Percentiles rank a stretch among this genome's conserved stretches.
phyloP scores from a whole-genome alignment of 2,329 filamentous ascomycete genomes.

The Dactylellina parvicollis region DNA sequence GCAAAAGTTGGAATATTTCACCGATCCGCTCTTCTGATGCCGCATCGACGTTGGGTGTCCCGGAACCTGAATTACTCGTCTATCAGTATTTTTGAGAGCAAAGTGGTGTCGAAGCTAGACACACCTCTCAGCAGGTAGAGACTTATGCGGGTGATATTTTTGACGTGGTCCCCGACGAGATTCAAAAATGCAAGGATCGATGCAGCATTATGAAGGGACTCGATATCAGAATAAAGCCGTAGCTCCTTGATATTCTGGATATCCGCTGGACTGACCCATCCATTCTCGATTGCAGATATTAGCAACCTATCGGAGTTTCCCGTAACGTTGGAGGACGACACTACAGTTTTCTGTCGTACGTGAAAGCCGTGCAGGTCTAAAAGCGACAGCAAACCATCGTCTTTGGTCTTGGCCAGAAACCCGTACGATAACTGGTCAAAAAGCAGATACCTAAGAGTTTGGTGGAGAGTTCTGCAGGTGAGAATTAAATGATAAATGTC shows the following conservation, averaged over 20 bases:
- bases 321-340: background rate
- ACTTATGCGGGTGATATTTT: constrained; percentile 14
- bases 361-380: constrained; percentile 36
- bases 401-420: constrained; percentile 11
- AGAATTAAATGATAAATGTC: constrained; percentile 36
- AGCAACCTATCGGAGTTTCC: constrained; percentile 6
- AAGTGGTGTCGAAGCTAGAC: background rate
- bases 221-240: constrained; percentile 38
- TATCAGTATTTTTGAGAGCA: background rate
- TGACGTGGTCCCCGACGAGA: constrained; percentile 3
- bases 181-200: constrained; percentile 32
- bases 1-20: constrained; percentile 29
- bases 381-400: constrained; percentile 7
- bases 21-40: constrained; percentile 15
- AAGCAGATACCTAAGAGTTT: constrained; percentile 27
- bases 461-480: constrained; percentile 18
- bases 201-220: constrained; percentile 4
- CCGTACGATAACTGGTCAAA: constrained; percentile 33
- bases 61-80: constrained; percentile 7
- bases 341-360: constrained; percentile 4
- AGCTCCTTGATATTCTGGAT: constrained; percentile 23
- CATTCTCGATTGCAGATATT: constrained; percentile 16
- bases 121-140: constrained; percentile 33
- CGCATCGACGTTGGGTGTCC: constrained; percentile 10
- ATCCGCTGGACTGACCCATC: constrained; percentile 20